Conservation (phyloP, 371 early-diverging fungal genomes). For the Rhizomucor miehei region DNA sequence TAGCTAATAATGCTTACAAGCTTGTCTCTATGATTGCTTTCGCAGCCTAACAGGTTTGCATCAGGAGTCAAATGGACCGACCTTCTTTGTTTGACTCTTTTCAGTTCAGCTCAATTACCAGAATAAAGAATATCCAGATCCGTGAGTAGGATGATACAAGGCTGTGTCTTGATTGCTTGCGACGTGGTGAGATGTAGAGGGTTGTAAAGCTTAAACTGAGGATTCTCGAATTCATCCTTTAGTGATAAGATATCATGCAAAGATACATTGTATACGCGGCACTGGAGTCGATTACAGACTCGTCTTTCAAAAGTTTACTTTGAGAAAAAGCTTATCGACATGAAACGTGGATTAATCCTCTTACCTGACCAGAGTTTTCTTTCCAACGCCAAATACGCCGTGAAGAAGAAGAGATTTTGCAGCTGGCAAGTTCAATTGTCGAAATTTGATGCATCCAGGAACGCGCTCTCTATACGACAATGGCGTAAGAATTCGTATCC, state of each 20-base stretch:
- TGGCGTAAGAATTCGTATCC: neutral
- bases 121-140: constrained; percentile 23
- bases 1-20: constrained; percentile 8
- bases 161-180: constrained; percentile 19
- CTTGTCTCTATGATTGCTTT: constrained; percentile 2
- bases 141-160: constrained; percentile 22
- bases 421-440: constrained; percentile 26
- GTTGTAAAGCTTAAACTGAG: constrained; percentile 29
- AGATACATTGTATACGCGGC: constrained; percentile 14
- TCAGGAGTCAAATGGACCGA: too few species aligned
- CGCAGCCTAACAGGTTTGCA: too few species aligned
- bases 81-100: too few species aligned
- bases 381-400: constrained; percentile 42
- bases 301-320: neutral
- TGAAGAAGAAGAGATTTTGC: constrained; percentile 43
- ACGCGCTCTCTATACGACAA: constrained; percentile 15
- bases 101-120: too few species aligned
- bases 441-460: constrained; percentile 23
- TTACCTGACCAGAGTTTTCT: constrained; percentile 27
- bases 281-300: neutral
- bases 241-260: constrained; percentile 29
- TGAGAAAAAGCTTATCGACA: too few species aligned
- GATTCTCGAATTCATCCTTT: constrained; percentile 25
- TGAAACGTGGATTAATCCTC: too few species aligned
- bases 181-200: constrained; percentile 20